Conservation (phyloP, 2,329 filamentous ascomycete species). For the Tolypocladium paradoxum region DNA sequence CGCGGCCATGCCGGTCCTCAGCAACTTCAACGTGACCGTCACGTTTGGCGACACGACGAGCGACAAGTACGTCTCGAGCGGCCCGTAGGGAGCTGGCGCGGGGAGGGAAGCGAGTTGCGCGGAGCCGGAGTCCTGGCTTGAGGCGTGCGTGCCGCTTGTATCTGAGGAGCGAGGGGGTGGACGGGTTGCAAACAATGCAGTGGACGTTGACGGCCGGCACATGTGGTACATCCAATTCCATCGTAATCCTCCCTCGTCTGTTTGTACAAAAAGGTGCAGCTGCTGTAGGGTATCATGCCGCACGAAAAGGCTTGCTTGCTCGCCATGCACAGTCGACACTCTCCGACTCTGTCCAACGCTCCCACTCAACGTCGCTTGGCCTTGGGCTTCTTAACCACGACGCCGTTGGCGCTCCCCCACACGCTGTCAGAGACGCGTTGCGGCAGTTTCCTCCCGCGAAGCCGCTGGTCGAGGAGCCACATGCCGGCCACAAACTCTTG, state of each 20-base stretch:
- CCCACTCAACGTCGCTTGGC: constrained; percentile 7
- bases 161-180: no score
- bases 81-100: background rate
- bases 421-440: constrained; percentile 60
- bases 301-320: background rate
- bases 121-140: background rate
- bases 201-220: no score
- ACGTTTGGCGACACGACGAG: constrained; percentile 15
- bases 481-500: constrained; percentile 74
- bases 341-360: background rate
- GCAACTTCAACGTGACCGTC: constrained; percentile 15
- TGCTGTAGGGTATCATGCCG: background rate
- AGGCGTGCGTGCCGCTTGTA: background rate
- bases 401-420: constrained; percentile 56
- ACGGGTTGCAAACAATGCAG: background rate
- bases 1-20: constrained; percentile 6
- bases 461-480: constrained; percentile 71
- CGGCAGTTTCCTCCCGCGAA: constrained; percentile 72
- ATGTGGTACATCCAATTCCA: background rate
- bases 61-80: constrained; percentile 8
- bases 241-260: background rate
- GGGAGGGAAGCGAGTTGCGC: background rate
- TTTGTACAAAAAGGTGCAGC: background rate
- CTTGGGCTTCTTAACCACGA: constrained; percentile 26
- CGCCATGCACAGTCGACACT: background rate